Evolutionary conservation across 345 rosid species (phyloP).

Genomic region (Nephelium lappaceum): DNA sequence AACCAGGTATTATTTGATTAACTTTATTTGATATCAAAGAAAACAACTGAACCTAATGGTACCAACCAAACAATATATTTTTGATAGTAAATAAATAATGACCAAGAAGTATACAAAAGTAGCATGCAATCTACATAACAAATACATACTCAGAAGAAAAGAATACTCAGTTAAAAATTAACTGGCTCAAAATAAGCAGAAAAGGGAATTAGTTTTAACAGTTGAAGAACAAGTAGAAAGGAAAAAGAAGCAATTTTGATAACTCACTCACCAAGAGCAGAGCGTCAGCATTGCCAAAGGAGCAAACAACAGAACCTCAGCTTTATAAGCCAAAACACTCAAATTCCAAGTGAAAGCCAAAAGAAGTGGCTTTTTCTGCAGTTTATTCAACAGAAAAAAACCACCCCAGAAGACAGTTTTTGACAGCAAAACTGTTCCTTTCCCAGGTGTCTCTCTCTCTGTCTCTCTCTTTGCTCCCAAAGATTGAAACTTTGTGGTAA

Average conservation of each 20-base stretch:
- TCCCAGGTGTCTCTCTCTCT: not conserved
- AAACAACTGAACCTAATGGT: not conserved
- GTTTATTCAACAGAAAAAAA: conserved; percentile 27
- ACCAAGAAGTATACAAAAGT: not conserved
- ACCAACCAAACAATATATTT: not conserved
- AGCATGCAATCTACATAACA: not conserved
- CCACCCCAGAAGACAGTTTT: conserved; percentile 29
- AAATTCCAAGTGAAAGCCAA: conserved; percentile 36
- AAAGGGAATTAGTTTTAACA: not conserved
- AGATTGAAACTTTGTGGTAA: conserved; percentile 22
- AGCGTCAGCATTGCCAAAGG: conserved; percentile 43
- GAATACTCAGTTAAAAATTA: too few relatives aligned
- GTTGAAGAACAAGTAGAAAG: not conserved
- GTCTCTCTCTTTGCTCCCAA: conserved; percentile 8
- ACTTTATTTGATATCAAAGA: conserved; percentile 15
- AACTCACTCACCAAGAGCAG: conserved; percentile 41
- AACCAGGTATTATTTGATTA: conserved; percentile 27
- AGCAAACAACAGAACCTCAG: conserved; percentile 22
- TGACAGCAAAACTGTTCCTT: not conserved
- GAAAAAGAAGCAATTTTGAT: conserved; percentile 11
- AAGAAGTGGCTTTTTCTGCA: conserved; percentile 30
- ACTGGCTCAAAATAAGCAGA: conserved; percentile 3
- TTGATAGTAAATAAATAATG: not conserved
- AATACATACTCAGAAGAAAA: conserved; percentile 8
- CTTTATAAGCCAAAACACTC: conserved; percentile 31